Evolutionary conservation across 495 filamentous ascomycete genomes (phyloP), one percentile per base, ranked within the genome.

Genomic region (Aspergillus conjunctus): DNA sequence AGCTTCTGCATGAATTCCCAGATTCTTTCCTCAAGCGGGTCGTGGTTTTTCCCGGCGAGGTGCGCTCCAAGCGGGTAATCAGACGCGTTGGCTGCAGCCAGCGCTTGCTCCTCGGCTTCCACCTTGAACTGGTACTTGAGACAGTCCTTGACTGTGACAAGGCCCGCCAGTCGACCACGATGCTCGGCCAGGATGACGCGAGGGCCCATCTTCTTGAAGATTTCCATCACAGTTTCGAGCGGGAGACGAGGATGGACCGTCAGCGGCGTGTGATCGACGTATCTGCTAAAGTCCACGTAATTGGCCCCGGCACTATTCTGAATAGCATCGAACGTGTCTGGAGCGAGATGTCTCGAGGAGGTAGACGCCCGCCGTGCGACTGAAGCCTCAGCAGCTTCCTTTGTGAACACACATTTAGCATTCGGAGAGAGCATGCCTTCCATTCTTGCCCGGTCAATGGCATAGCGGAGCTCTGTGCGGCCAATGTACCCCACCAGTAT

Each of bases 201-300:
- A 3, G 94, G 94, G 0, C 95, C 94, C 74, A 98, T 93, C 79
- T 98, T 98, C 70, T 94, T 93, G 81, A 98, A 98, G 46, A 98
- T 85, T 71, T 98, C 94, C 92, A 98, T 97, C 46, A 97, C 94
- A 0, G 94, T 98, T 73, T 98, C 94, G 0, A 98, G 84, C 0
- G 93, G 91, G 7, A 97, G 85, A 1, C 91, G 88, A 0, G 94
- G 94, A 68, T 98, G 95, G 7, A 92, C 92, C 2, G 92, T 88
- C 6, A 98, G 81, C 5, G 95, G 94, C 0, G 93, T 96, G 48
- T 91, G 83, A 71, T 98, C 92, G 41, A 96, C 88, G 68, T 93
- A 97, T 32, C 87, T 86, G 64, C 86, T 88, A 66, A 98, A 93
- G 71, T 98, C 91, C 22, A 98, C 77, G 7, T 83, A 79, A n/a